Percentiles rank a stretch among this genome's conserved stretches.
Conservation (phyloP, 805 yeast species). For the Candida morakotiae region DNA sequence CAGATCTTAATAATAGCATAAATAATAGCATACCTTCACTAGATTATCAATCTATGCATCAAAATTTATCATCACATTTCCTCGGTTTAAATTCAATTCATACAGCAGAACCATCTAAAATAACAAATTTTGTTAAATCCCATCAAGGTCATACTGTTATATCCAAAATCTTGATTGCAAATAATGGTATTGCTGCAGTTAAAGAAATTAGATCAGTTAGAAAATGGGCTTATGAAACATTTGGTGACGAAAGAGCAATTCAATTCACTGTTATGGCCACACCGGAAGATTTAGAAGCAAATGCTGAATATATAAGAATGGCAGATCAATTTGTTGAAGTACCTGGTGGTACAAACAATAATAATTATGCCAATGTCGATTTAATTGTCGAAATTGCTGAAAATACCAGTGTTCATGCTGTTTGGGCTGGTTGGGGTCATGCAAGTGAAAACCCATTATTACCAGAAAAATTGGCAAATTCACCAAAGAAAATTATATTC, state of each 20-base stretch:
- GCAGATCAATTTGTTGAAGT: slow-evolving; percentile 98
- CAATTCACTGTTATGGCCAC: slow-evolving; percentile 98
- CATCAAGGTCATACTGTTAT: slow-evolving; percentile 96
- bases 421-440: slow-evolving; percentile 99
- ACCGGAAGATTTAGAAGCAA: slow-evolving; percentile 96
- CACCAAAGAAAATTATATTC: slow-evolving; percentile 83
- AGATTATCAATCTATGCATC: slow-evolving; percentile 25
- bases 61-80: slow-evolving; percentile 64
- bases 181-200: slow-evolving; percentile 99
- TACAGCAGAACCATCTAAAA: slow-evolving; percentile 69
- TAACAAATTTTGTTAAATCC: slow-evolving; percentile 78
- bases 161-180: slow-evolving; percentile 84
- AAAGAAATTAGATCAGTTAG: slow-evolving; percentile 96
- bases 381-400: slow-evolving; percentile 96
- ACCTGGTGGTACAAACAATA: slow-evolving; percentile 99
- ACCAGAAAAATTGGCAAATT: slow-evolving; percentile 92
- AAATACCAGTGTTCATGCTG: slow-evolving; percentile 94
- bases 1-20: not conserved
- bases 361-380: slow-evolving; percentile 97
- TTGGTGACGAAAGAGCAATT: slow-evolving; percentile 90
- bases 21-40: slow-evolving; percentile 3
- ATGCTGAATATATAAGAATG: slow-evolving; percentile 97
- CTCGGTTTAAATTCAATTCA: slow-evolving; percentile 77
- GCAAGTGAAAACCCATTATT: slow-evolving; percentile 97
- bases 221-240: slow-evolving; percentile 99